phyloP scores from a whole-genome alignment of 2,329 filamentous ascomycete species.

The Fusarium nematophilum region DNA sequence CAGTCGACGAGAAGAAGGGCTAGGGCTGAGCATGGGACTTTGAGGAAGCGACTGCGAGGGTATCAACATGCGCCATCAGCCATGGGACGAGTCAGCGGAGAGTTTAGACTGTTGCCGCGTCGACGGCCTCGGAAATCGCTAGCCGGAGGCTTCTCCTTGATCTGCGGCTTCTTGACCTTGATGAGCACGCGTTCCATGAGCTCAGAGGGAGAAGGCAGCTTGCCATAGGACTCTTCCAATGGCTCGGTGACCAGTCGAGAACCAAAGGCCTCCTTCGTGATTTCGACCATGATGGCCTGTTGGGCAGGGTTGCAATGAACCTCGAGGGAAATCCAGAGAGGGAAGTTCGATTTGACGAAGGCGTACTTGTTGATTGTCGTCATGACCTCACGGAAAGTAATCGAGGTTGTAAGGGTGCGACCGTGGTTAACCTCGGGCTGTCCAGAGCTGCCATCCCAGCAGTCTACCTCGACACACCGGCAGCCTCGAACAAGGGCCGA shows the following conservation, averaged over 20 bases:
- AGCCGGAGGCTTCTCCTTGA: slow-evolving; percentile 52
- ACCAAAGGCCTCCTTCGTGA: slow-evolving; percentile 87
- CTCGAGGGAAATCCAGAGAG: slow-evolving; percentile 93
- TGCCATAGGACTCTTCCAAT: slow-evolving; percentile 73
- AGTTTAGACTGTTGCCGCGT: slow-evolving; percentile 79
- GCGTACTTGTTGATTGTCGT: slow-evolving; percentile 95
- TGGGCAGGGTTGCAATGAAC: slow-evolving; percentile 90
- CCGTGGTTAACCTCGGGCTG: slow-evolving; percentile 93
- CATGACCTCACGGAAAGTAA: slow-evolving; percentile 92
- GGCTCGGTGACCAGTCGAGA: slow-evolving; percentile 82
- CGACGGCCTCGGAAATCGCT: slow-evolving; percentile 58
- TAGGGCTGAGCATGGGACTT: slow-evolving; percentile 64
- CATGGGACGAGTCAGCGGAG: slow-evolving; percentile 67
- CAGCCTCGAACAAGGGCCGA: slow-evolving; percentile 88
- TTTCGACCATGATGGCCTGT: slow-evolving; percentile 88
- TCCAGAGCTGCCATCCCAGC: slow-evolving; percentile 93
- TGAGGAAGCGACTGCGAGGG: slow-evolving; percentile 64
- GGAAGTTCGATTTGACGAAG: slow-evolving; percentile 87
- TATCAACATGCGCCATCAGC: slow-evolving; percentile 66
- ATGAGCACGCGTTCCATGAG: slow-evolving; percentile 86
- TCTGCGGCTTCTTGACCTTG: slow-evolving; percentile 87
- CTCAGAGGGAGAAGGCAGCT: slow-evolving; percentile 86
- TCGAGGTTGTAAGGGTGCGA: slow-evolving; percentile 86
- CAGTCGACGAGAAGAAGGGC: slow-evolving; percentile 61
- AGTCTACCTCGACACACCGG: slow-evolving; percentile 96